Evolutionary conservation across 1,284 basidiomycete genomes (phyloP), one percentile per base, ranked within the genome.

Genomic region (Cryptococcus sp.): DNA sequence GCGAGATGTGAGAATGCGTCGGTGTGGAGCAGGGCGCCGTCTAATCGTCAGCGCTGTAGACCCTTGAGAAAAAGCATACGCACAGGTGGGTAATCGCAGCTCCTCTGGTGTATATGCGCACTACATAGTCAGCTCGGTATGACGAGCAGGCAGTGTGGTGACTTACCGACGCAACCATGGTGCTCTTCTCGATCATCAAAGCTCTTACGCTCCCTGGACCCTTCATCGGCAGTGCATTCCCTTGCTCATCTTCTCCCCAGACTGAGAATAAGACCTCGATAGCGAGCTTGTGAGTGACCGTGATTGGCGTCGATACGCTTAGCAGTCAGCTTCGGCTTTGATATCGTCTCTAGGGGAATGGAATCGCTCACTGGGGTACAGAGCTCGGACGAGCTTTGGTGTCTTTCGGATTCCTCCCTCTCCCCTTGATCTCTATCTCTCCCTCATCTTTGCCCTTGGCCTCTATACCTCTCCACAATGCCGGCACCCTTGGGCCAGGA

Each of bases 201-300:
- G 63, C 48, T 16, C 65, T 38, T 41, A 65, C 46, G 1, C 52
- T 59, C 6, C 63, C 65, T 0, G 63, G 59, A 25, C 59, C 59
- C 43, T 10, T 47, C 21, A 7, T 23, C 11, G 18, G 58, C 18
- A 43, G 34, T 1, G 45, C 41, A 5, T 48, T 24, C 2, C 59
- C 61, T 1, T 23, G 4, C 22, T 59, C 48, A 34, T 65, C 59
- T 47, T 66, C 59, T 18, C 60, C 60, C 19, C 60, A 57, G 5
- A 69, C 55, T 0, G 65, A 60, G 52, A 68, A 71, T 46, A 52
- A 64, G 4, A 71, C 53, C 38, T 71, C 60, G n/a, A 62, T 35
- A 10, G 59, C 48, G 5, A 71, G 52, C 31, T 57, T 44, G 45
- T 71, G 68, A 2, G 57, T 45, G 2, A 68, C 65, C 10, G 45